Percentiles rank a stretch among this genome's conserved stretches.
Evolutionary conservation across 2,329 filamentous ascomycete species (phyloP).

Genomic region (Magnaporthiopsis incrustans): DNA sequence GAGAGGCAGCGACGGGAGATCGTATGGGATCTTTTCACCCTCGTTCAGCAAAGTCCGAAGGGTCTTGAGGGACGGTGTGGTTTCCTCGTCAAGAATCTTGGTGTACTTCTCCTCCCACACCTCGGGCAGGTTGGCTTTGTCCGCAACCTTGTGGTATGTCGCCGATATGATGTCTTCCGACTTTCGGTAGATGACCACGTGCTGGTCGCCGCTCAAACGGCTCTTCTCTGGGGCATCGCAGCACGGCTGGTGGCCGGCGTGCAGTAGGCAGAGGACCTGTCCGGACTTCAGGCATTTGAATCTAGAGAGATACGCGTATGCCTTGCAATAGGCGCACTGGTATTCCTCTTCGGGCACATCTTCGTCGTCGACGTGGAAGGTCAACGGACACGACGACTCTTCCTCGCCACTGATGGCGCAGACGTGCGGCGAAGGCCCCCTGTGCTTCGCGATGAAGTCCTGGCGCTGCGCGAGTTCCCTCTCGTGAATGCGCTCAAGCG

Average conservation of each 20-base stretch:
- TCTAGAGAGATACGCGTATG: constrained; percentile 82
- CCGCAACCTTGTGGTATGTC: constrained; percentile 67
- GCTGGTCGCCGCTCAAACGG: constrained; percentile 61
- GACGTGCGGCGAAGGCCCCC: constrained; percentile 42
- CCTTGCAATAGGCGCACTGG: constrained; percentile 86
- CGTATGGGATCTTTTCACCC: constrained; percentile 92
- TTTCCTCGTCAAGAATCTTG: constrained; percentile 72
- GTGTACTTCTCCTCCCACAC: constrained; percentile 87
- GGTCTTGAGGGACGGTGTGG: constrained; percentile 76
- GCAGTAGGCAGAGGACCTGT: constrained; percentile 74
- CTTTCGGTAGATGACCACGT: constrained; percentile 71
- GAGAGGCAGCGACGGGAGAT: constrained; percentile 71
- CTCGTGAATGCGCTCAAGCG: constrained; percentile 67
- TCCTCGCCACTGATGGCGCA: constrained; percentile 43
- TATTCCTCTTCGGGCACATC: constrained; percentile 87
- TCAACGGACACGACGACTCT: constrained; percentile 48
- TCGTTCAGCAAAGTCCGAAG: constrained; percentile 79
- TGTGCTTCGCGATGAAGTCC: constrained; percentile 60
- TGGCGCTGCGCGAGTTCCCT: constrained; percentile 64
- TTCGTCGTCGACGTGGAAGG: constrained; percentile 58
- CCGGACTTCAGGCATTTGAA: constrained; percentile 77
- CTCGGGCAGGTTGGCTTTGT: constrained; percentile 81
- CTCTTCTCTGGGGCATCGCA: constrained; percentile 62
- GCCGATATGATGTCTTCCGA: constrained; percentile 60
- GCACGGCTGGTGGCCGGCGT: constrained; percentile 74